Evolutionary conservation across 768 basidiomycete species (phyloP), one percentile per base, ranked within the genome.

Genomic region (Phanerochaete carnosa): DNA sequence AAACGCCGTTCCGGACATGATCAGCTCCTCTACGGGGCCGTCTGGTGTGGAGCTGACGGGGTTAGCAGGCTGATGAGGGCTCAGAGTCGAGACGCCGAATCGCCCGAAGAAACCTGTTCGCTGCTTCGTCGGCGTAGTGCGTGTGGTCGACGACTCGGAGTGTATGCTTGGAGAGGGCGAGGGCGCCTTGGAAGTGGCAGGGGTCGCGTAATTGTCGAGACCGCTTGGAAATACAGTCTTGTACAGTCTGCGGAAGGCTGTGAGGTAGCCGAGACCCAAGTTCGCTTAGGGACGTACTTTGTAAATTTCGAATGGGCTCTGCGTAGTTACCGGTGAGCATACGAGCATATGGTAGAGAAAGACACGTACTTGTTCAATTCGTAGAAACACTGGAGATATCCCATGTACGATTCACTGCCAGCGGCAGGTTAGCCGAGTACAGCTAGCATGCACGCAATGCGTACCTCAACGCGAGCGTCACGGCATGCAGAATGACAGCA

Each of bases 341-440:
- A 32, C 32, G 3, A 32, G 32, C 9, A 25, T 28, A 6, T 32
- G 22, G 16, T 22, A 1, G 23, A 13, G 32, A 3, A 9, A 11
- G 23, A 23, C 26, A 61, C 77, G 66, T 64, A 78, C 85, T 78
- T 87, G 65, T 88, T 89, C 49, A 89, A 70, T 4, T 79, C 80
- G 72, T 71, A 90, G 84, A 91, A 77, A 76, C 89, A 91, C 65
- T 90, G 89, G 8, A 91, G 65, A 69, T 92, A 92, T 33, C 90
- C 90, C 77, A 83, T 85, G 70, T 90, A 90, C 1, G 85, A 85
- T 73, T 92, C 90, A 58, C 88, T 90, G 58, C n/a, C 26, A 55
- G 26, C 26, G 25, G 11, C 29, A 32, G 19, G 30, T 52, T 19
- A 57, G 45, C 43, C 39, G 39, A n/a, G 47, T 37, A 23, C 28